A percentile compares a stretch with the other conserved stretches of the same genome.
These are phyloP conservation scores for Trypanosoma lewisi DNA, from an alignment of 208 protist genomes.

Conservation along the genomic window DNA sequence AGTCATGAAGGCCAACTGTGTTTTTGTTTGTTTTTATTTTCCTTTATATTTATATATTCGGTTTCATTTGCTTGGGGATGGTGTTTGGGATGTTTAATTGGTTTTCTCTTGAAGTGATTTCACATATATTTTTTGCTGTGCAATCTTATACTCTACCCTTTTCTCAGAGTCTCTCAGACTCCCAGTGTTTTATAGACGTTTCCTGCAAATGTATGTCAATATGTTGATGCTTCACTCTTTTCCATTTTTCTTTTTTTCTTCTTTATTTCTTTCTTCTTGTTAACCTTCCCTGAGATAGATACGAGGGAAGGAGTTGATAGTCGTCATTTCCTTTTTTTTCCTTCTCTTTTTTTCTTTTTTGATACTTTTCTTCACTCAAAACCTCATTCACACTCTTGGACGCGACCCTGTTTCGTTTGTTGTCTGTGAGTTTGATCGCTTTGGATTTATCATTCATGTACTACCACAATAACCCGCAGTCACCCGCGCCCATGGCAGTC, in stretches of 20 bases:
- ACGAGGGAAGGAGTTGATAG: no score
- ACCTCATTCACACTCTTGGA: no score
- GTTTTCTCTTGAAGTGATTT: no score
- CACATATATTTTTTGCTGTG: no score
- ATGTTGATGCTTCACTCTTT: neutral
- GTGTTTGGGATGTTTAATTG: no score
- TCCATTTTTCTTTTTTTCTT: neutral
- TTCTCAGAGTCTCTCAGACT: no score
- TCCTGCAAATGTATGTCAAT: neutral
- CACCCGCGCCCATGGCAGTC: neutral
- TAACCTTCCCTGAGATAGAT: no score
- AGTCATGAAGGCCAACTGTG: neutral
- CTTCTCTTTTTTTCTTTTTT: no score
- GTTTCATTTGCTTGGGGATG: neutral
- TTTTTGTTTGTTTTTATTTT: slow-evolving; percentile 11
- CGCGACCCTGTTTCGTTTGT: no score
- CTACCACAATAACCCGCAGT: slow-evolving; percentile 10
- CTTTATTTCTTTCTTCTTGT: slow-evolving; percentile 3
- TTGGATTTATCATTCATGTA: slow-evolving; percentile 12
- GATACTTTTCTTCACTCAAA: no score
- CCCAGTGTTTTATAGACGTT: neutral
- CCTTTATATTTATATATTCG: slow-evolving; percentile 3
- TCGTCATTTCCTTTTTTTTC: no score
- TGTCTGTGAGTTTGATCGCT: slow-evolving; percentile 10
- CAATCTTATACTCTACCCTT: no score